Percentiles rank a stretch among this genome's conserved stretches.
Conservation (phyloP, 192 early-diverging fungal genomes). For the Umbelopsis ramanniana region DNA sequence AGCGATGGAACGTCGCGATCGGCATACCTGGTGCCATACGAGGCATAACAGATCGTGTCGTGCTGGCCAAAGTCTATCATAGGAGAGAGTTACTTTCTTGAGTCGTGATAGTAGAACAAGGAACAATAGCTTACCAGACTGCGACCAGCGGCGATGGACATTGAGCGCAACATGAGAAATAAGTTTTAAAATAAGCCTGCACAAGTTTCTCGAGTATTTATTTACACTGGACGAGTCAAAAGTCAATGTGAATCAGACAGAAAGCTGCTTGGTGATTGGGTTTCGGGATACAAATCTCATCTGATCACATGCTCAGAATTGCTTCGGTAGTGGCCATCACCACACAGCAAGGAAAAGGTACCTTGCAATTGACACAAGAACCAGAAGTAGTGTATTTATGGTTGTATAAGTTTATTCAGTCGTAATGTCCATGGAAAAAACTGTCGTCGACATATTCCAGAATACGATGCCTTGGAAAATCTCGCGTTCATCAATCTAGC, state of each 20-base stretch:
- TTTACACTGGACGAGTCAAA: slow-evolving; percentile 2
- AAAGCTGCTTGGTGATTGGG: slow-evolving; percentile 5
- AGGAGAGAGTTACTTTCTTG: background rate
- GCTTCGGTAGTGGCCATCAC: too few relatives aligned
- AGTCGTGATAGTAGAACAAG: background rate
- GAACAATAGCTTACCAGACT: background rate
- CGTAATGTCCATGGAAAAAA: too few relatives aligned
- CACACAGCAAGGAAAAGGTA: too few relatives aligned
- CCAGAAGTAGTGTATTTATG: too few relatives aligned
- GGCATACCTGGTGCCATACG: background rate
- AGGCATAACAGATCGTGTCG: background rate
- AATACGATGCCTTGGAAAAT: background rate
- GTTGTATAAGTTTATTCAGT: too few relatives aligned
- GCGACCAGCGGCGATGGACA: background rate
- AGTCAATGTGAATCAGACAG: slow-evolving; percentile 20
- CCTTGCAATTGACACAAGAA: too few relatives aligned
- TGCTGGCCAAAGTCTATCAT: background rate
- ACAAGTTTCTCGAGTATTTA: background rate
- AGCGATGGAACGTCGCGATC: background rate
- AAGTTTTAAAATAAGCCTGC: background rate
- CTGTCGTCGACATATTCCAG: background rate
- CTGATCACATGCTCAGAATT: slow-evolving; percentile 20
- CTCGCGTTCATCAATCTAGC: background rate
- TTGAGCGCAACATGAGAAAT: slow-evolving; percentile 8
- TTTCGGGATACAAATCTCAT: slow-evolving; percentile 9